Percentiles rank a stretch among this genome's conserved stretches.
Evolutionary conservation across 805 yeast species (phyloP).

Genomic region (Clavispora fructus): DNA sequence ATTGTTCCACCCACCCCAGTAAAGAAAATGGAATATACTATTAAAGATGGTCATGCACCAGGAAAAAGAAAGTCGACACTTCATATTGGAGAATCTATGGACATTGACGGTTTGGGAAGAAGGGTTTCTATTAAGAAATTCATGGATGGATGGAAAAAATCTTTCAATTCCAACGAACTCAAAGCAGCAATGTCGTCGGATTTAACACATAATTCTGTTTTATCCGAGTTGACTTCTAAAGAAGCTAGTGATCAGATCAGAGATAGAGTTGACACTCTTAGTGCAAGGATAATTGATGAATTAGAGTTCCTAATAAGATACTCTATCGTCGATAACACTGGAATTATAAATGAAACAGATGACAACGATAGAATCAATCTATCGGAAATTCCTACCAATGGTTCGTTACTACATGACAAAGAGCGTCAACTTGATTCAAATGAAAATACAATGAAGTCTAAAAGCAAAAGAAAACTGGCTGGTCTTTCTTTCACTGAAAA

Average conservation of each 20-base stretch:
- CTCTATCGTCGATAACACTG: conserved; percentile 25
- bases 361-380: conserved; percentile 5
- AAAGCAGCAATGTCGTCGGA: conserved; percentile 4
- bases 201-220: conserved; percentile 1
- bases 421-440: conserved; percentile 3
- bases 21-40: conserved; percentile 47
- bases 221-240: not conserved
- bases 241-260: conserved; percentile 13
- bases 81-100: not conserved
- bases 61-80: not conserved
- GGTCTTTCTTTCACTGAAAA: not conserved
- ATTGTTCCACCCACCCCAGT: conserved; percentile 67
- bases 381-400: conserved; percentile 1
- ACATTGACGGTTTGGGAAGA: conserved; percentile 19
- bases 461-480: not conserved
- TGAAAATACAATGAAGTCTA: not conserved
- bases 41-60: conserved; percentile 9
- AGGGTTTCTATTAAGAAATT: conserved; percentile 33
- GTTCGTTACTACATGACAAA: not conserved
- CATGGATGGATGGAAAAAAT: conserved; percentile 38
- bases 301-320: conserved; percentile 50
- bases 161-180: conserved; percentile 16
- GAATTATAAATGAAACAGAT: conserved; percentile 8
- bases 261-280: conserved; percentile 53
- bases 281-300: conserved; percentile 69